Percentiles rank a stretch among this genome's conserved stretches.
Conservation (phyloP, 345 rosid species). For the Erodium maritimum region DNA sequence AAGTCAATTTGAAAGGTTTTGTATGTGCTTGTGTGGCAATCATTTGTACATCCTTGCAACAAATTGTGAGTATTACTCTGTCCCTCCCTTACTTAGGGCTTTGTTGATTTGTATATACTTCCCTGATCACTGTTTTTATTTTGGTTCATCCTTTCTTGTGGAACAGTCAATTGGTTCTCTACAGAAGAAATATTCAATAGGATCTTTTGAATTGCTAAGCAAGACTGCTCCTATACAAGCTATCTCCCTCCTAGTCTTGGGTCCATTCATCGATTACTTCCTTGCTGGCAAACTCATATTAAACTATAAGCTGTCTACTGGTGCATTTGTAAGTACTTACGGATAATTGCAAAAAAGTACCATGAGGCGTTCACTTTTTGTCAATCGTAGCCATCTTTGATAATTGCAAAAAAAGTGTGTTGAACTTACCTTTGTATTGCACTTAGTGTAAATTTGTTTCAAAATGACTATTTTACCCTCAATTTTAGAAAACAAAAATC, state of each 20-base stretch:
- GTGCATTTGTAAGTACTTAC: slow-evolving; percentile 27
- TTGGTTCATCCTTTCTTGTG: not conserved
- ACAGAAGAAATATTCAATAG: slow-evolving; percentile 32
- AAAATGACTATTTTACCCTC: too few species aligned
- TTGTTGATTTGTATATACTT: not conserved
- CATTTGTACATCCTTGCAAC: slow-evolving; percentile 81
- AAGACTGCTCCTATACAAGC: slow-evolving; percentile 41
- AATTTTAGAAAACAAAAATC: too few species aligned
- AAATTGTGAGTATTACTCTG: slow-evolving; percentile 56
- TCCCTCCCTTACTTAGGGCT: too few species aligned
- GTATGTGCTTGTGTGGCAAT: slow-evolving; percentile 79
- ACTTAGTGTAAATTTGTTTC: too few species aligned
- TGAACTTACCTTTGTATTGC: too few species aligned
- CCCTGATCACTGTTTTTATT: not conserved
- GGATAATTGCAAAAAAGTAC: too few species aligned
- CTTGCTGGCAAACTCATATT: slow-evolving; percentile 20
- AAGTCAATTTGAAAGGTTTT: slow-evolving; percentile 90
- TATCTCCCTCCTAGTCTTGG: slow-evolving; percentile 21
- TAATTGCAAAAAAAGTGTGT: too few species aligned
- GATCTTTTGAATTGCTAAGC: slow-evolving; percentile 33
- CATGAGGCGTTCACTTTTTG: too few species aligned
- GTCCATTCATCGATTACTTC: slow-evolving; percentile 29
- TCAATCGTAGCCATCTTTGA: too few species aligned
- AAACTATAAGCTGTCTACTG: slow-evolving; percentile 22
- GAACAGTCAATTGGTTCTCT: slow-evolving; percentile 30